Base-by-base conservation (phyloP, 768 basidiomycete genomes). In the Phallus indusiatus region DNA sequence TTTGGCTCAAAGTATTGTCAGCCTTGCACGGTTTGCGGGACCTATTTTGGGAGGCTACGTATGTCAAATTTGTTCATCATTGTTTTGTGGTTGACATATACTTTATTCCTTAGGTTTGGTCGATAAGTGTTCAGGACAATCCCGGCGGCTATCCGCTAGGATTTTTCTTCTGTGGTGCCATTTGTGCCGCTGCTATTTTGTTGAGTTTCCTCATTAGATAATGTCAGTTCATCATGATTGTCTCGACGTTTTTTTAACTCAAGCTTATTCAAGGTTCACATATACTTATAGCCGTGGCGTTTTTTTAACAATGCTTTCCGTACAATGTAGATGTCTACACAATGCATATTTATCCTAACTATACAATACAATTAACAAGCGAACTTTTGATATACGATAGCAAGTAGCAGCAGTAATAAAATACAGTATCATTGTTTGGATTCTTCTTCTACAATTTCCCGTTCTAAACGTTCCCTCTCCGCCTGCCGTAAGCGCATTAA, bases 1-100 rank as follows among this genome's bases (percentile, higher is more conserved):
- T 17, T 83, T 95, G 20, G 96, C 94, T 0, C 96, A 99, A 71
- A 94, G 91, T 67, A 88, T 92, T 34, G 94, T 95, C 62, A 94
- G 91, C 63, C 82, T 95, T 22, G 91, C 94, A 4, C 82, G 96
- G 46, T 96, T 94, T 73, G 67, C 91, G 37, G 96, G 92, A 20
- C 92, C 94, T 20, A 81, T 92, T 46, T 75, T 91, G 17, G 90
- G 90, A 51, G 90, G 90, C 48, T 88, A 85, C 69, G 90, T 91
- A 67, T 68, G 83, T 74, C 28, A 35, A 47, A 47, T 36, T 24
- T 22, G 11, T 33, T 9, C 42, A 17, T 17, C 8, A 59, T 16
- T 51, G 2, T 4, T 11, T 59, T 33, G 36, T 21, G 17, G 21
- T 14, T 18, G 56, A 34, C 16, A 24, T 50, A 11, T 14, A 42